phyloP scores from a whole-genome alignment of 2,329 filamentous ascomycete species.

The Huntiella omanensis region DNA sequence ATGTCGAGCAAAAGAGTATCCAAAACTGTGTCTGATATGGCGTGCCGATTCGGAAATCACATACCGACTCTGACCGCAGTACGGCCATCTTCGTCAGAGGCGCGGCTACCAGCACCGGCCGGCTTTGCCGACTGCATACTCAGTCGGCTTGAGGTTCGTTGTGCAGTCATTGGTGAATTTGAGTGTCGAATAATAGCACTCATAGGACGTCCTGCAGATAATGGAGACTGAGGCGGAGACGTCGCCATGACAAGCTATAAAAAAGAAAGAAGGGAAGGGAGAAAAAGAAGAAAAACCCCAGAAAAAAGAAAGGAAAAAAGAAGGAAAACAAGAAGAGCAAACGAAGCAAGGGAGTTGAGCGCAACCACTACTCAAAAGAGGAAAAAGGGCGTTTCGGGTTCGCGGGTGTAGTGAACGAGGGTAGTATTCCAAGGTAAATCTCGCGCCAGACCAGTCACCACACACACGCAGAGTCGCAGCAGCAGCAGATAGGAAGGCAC shows the following conservation, averaged over 20 bases:
- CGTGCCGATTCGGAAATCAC: conserved; percentile 22
- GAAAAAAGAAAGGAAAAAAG: conserved; percentile 1
- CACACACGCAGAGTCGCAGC: too few species aligned
- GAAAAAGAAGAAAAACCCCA: not conserved
- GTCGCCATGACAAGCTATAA: conserved; percentile 32
- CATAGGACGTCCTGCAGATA: conserved; percentile 49
- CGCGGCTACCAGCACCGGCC: conserved; percentile 54
- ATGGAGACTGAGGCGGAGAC: conserved; percentile 52
- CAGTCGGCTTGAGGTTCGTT: conserved; percentile 64
- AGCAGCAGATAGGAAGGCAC: not conserved
- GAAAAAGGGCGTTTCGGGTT: not conserved
- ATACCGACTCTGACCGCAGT: conserved; percentile 92
- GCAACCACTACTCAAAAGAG: conserved; percentile 3
- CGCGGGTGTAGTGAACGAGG: not conserved
- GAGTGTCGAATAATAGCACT: conserved; percentile 58
- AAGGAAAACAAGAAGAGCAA: not conserved
- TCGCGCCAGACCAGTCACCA: not conserved
- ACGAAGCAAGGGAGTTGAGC: not conserved
- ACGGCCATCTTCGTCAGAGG: conserved; percentile 75
- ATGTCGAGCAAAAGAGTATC: not conserved
- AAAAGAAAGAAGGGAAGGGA: conserved; percentile 4
- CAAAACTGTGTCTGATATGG: not conserved
- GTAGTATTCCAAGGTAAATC: not conserved
- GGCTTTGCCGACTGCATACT: conserved; percentile 59
- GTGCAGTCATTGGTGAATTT: conserved; percentile 21